Conservation (phyloP, 2,329 filamentous ascomycete genomes). For the Sporothrix protearum region DNA sequence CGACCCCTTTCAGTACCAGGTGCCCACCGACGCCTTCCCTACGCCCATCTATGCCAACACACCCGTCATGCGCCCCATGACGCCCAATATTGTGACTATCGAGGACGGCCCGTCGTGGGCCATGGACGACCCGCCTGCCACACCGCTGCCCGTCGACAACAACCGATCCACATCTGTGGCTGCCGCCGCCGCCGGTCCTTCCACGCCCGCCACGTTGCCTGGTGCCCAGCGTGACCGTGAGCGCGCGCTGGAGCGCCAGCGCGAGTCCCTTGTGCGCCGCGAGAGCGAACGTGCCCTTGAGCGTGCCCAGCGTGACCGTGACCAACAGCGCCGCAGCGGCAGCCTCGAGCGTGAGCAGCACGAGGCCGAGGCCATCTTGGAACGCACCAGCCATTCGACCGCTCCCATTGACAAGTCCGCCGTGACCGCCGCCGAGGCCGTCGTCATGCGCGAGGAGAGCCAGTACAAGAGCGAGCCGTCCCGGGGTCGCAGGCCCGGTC, state of each 20-base stretch:
- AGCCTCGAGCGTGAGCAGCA: constrained; percentile 50
- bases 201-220: not conserved
- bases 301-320: not conserved
- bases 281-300: constrained; percentile 1
- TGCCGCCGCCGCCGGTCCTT: not conserved
- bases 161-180: not conserved
- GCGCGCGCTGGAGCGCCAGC: constrained; percentile 5
- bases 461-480: constrained; percentile 32
- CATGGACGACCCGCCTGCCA: constrained; percentile 28
- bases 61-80: constrained; percentile 42
- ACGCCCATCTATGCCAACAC: constrained; percentile 41
- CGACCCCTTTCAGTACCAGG: constrained; percentile 59
- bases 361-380: constrained; percentile 44
- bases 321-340: constrained; percentile 29
- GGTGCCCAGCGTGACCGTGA: constrained; percentile 4
- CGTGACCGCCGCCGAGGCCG: constrained; percentile 46
- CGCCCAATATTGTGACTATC: constrained; percentile 31
- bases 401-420: constrained; percentile 46
- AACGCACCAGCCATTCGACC: constrained; percentile 48
- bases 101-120: constrained; percentile 29
- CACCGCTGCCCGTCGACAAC: not conserved
- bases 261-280: not conserved
- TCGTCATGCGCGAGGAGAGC: constrained; percentile 40
- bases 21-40: constrained; percentile 50
- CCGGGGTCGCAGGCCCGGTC: constrained; percentile 24